Evolutionary conservation across 2,329 filamentous ascomycete species (phyloP).

Genomic region (Chalara sp.): DNA sequence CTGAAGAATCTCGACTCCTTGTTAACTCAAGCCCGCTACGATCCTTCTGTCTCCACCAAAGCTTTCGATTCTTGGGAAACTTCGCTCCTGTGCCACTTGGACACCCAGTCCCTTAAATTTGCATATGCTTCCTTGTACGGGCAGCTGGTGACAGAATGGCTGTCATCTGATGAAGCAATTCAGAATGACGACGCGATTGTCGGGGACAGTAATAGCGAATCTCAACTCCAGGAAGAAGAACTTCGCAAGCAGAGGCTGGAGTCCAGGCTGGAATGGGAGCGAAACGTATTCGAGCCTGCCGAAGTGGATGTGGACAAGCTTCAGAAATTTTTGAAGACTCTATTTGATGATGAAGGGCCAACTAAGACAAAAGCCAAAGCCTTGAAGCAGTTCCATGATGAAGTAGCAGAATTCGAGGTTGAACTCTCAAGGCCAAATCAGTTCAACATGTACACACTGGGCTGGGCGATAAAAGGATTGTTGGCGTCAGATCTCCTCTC

Average conservation of each 20-base stretch:
- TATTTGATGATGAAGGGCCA: no score
- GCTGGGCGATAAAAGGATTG: constrained; percentile 36
- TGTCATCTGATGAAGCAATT: constrained; percentile 27
- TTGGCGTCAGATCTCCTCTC: constrained; percentile 43
- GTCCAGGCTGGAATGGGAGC: no score
- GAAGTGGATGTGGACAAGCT: no score
- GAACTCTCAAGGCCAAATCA: constrained; percentile 2
- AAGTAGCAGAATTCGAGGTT: constrained; percentile 31
- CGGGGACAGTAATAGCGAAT: constrained; percentile 24
- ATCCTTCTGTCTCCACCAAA: constrained; percentile 42
- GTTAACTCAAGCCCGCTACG: constrained; percentile 45
- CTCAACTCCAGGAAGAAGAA: constrained; percentile 30
- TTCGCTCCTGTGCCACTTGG: constrained; percentile 38
- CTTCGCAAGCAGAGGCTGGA: constrained; percentile 35
- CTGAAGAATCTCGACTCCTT: constrained; percentile 41
- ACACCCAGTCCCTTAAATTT: constrained; percentile 45
- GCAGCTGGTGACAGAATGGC: constrained; percentile 46
- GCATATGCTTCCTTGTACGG: constrained; percentile 51
- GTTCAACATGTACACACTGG: no score
- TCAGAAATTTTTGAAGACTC: no score
- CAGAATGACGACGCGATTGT: constrained; percentile 3
- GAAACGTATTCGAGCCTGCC: no score
- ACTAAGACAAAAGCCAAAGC: constrained; percentile 32
- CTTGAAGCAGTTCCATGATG: constrained; percentile 34
- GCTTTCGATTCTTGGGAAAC: constrained; percentile 40